Conservation (phyloP, 305 asterid genomes). For the Fraxinus nigra region DNA sequence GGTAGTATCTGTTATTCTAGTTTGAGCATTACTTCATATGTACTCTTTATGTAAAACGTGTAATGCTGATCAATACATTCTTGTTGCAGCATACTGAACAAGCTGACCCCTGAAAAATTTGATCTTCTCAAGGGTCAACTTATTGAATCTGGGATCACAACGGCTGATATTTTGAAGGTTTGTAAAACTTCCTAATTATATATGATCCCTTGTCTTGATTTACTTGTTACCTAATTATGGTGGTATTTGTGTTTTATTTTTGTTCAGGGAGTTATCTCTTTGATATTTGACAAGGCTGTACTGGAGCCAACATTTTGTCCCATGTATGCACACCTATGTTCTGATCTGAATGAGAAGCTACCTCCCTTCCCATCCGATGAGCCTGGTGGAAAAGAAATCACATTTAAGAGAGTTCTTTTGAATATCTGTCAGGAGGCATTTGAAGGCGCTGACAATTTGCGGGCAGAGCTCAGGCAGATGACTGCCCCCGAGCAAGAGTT, state of each 20-base stretch:
- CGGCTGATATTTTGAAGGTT: conserved; percentile 88
- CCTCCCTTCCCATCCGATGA: conserved; percentile 87
- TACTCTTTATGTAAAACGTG: not conserved
- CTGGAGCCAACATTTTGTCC: conserved; percentile 95
- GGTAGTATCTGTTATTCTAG: not conserved
- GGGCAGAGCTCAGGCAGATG: conserved; percentile 78
- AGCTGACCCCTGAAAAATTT: conserved; percentile 90
- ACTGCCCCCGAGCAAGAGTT: conserved; percentile 75
- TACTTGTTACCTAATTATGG: not conserved
- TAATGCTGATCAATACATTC: not conserved
- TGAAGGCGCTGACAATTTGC: conserved; percentile 81
- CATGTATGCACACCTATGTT: conserved; percentile 88
- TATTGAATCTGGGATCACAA: conserved; percentile 78
- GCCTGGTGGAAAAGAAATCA: conserved; percentile 78
- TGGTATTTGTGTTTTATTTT: conserved; percentile 13
- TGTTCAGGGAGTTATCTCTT: conserved; percentile 66
- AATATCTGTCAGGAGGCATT: conserved; percentile 85
- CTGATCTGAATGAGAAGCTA: conserved; percentile 72
- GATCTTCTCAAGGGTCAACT: conserved; percentile 86
- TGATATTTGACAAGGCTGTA: conserved; percentile 96
- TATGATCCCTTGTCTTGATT: not conserved
- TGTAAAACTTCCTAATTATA: not conserved
- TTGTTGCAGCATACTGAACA: conserved; percentile 81
- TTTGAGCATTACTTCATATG: not conserved
- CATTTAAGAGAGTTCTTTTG: conserved; percentile 80